These are phyloP conservation scores for Elsinoe ampelina DNA, from an alignment of 2,329 filamentous ascomycete species.

Conservation along the genomic window DNA sequence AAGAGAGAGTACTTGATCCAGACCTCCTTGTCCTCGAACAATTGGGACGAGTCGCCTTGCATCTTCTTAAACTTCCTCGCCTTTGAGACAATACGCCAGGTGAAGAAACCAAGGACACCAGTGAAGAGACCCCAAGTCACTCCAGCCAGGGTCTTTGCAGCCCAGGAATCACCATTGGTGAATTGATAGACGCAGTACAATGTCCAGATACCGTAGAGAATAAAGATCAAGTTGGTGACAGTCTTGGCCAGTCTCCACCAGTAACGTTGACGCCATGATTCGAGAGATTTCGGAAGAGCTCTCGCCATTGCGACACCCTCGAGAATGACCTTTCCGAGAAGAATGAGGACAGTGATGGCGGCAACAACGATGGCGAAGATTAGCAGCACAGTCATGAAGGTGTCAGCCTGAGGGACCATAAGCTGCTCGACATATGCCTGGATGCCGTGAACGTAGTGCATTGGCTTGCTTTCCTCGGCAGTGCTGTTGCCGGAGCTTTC, in stretches of 20 bases:
- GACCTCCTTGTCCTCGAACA: constrained; percentile 81
- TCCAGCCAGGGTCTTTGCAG: constrained; percentile 72
- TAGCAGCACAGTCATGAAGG: constrained; percentile 90
- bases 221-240: constrained; percentile 78
- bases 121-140: constrained; percentile 77
- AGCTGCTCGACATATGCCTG: constrained; percentile 76
- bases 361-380: constrained; percentile 82
- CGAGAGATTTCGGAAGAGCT: constrained; percentile 68
- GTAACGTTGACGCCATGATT: constrained; percentile 88
- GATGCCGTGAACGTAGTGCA: constrained; percentile 61
- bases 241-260: constrained; percentile 86
- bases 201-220: constrained; percentile 92
- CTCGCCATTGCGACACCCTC: constrained; percentile 88
- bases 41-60: constrained; percentile 61
- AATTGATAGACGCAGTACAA: constrained; percentile 96
- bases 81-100: constrained; percentile 69
- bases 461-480: constrained; percentile 34
- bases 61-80: constrained; percentile 63
- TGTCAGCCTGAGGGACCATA: constrained; percentile 76
- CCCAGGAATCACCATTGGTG: constrained; percentile 87
- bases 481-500: constrained; percentile 22
- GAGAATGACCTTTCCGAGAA: constrained; percentile 83
- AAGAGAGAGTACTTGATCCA: constrained; percentile 97
- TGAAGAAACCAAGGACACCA: constrained; percentile 69
- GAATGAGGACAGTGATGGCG: constrained; percentile 71